Base-by-base conservation (phyloP, 2,329 filamentous ascomycete genomes). In the Fusarium marasasianum region DNA sequence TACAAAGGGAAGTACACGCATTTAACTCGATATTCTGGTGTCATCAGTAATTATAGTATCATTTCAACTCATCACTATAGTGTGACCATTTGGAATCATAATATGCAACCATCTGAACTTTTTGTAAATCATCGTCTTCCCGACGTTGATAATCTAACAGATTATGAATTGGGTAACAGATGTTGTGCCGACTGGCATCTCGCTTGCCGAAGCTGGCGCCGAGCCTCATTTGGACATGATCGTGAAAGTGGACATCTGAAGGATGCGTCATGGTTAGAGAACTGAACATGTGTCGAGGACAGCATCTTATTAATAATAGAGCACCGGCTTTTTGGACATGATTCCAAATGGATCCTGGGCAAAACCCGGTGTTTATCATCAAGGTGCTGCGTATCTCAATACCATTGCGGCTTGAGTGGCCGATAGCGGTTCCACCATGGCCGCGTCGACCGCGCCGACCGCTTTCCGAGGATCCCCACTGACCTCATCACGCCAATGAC, bases 121-220 rank as follows among this genome's bases (percentile, higher is more conserved):
- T 40, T 8, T 26, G 20, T 45, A 43, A 33, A 45, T 37, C 41
- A 69, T 17, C 41, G 26, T 40, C 33, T 48, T 60, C 44, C 29
- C 51, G 29, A 33, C 29, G 29, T 50, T 54, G 63, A 66, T 61
- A 73, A 73, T 77, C 73, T 75, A 66, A 78, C 74, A 72, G 74
- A 77, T 78, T 60, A 63, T 60, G 65, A 38, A 47, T 26, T 48
- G n/a, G 37, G 55, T 78, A 75, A 75, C 73, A 77, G 77, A 78
- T 76, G 29, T 40, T 66, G 33, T 24, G 37, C 57, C 35, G 61
- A 43, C n/a, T 61, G 14, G 24, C 31, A 40, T 41, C 57, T 77
- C 76, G 72, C 53, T 66, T 60, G 58, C 67, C 74, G 76, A 77
- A 41, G 33, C 55, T 72, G 72, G 66, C 71, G 53, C 73, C 73